phyloP scores from a whole-genome alignment of 345 rosid species.

The Reutealis trisperma region DNA sequence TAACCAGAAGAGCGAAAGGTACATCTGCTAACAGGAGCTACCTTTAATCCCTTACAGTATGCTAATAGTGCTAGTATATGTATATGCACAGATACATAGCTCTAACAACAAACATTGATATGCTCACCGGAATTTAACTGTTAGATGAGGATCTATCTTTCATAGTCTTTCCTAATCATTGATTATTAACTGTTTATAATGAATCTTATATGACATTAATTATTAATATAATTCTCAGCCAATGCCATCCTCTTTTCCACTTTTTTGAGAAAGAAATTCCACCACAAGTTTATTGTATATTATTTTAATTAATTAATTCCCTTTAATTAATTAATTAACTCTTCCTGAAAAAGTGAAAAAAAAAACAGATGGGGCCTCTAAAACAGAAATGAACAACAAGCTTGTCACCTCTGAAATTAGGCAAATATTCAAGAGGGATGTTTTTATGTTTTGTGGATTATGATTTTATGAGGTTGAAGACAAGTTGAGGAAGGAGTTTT shows the following conservation, averaged over 20 bases:
- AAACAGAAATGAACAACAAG: slow-evolving; percentile 15
- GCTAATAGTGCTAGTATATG: no score
- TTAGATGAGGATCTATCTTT: neutral
- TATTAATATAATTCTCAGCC: no score
- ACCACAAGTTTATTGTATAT: neutral
- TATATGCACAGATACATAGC: no score
- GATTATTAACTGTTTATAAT: no score
- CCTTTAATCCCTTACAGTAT: no score
- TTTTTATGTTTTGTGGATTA: slow-evolving; percentile 17
- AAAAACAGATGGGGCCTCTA: slow-evolving; percentile 36
- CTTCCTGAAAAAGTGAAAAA: neutral
- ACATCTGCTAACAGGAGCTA: no score
- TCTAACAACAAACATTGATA: no score
- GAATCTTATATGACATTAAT: no score
- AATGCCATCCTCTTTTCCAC: neutral
- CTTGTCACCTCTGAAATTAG: slow-evolving; percentile 32
- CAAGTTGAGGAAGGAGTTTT: slow-evolving; percentile 25
- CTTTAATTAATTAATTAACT: no score
- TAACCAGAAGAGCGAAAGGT: no score
- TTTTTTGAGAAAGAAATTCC: slow-evolving; percentile 3
- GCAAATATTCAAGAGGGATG: slow-evolving; percentile 27
- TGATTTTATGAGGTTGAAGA: slow-evolving; percentile 12
- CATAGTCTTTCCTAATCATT: no score
- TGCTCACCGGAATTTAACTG: neutral
- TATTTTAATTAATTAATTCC: no score